A percentile compares a stretch with the other conserved stretches of the same genome.
phyloP scores from a whole-genome alignment of 495 filamentous ascomycete genomes.

The Penicillium alfredii region DNA sequence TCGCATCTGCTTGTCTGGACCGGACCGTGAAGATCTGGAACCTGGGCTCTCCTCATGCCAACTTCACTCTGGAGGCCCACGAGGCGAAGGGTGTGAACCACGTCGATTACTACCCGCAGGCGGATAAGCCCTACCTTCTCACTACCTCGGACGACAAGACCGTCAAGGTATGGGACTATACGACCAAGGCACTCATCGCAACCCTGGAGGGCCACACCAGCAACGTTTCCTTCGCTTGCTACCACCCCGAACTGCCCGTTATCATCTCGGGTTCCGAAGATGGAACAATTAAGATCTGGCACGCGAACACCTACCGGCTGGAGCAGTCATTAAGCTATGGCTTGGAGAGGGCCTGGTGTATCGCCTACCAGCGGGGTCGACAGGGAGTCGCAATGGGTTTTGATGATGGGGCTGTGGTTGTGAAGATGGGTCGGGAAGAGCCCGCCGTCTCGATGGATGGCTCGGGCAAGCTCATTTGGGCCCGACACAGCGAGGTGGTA shows the following conservation, averaged over 20 bases:
- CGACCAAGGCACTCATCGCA: constrained; percentile 92
- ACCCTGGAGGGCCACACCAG: constrained; percentile 96
- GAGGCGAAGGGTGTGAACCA: constrained; percentile 98
- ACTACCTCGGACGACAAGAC: constrained; percentile 94
- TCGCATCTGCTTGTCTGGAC: constrained; percentile 94
- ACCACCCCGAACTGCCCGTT: constrained; percentile 92
- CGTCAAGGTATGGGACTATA: constrained; percentile 98
- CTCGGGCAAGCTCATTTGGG: constrained; percentile 94
- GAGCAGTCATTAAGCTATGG: constrained; percentile 96
- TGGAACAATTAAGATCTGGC: constrained; percentile 97
- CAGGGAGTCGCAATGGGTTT: constrained; percentile 95
- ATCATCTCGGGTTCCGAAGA: constrained; percentile 99
- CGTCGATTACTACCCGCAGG: constrained; percentile 94
- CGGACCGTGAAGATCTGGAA: constrained; percentile 98
- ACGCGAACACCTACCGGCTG: constrained; percentile 91
- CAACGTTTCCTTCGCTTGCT: constrained; percentile 98
- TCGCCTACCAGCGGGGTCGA: constrained; percentile 86
- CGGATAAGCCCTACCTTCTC: constrained; percentile 94
- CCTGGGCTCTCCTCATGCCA: constrained; percentile 79
- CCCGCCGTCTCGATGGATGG: constrained; percentile 96
- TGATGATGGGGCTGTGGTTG: constrained; percentile 94
- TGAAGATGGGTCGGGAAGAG: constrained; percentile 96
- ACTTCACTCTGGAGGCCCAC: constrained; percentile 94
- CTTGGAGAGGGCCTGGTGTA: constrained; percentile 94
- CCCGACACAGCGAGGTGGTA: constrained; percentile 87